Evolutionary conservation across 2,329 filamentous ascomycete species (phyloP).

Genomic region (Cercospora sesami): DNA sequence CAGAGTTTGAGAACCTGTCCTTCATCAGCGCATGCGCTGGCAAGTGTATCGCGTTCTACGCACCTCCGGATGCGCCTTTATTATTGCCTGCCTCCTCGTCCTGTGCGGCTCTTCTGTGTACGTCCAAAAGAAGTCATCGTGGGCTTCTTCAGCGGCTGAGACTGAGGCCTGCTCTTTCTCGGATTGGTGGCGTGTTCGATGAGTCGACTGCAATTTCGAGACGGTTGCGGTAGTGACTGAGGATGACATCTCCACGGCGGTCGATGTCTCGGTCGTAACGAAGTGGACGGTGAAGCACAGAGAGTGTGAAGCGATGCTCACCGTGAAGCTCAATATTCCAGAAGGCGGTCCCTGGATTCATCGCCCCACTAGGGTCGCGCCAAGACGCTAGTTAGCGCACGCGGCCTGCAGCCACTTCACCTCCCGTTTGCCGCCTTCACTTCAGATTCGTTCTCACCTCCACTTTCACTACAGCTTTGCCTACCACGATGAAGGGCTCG

Average conservation of each 20-base stretch:
- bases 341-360: background rate
- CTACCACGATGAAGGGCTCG: background rate
- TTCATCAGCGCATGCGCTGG: constrained; percentile 50
- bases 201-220: constrained; percentile 9
- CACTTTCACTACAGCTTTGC: background rate
- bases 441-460: background rate
- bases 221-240: constrained; percentile 34
- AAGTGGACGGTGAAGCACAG: background rate
- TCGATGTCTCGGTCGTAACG: background rate
- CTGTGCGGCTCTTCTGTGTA: constrained; percentile 98
- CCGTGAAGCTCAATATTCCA: background rate
- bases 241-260: constrained; percentile 6
- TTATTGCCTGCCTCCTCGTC: constrained; percentile 86
- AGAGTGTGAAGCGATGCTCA: background rate
- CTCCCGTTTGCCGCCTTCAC: background rate
- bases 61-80: constrained; percentile 90
- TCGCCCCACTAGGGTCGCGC: background rate
- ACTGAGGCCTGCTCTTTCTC: constrained; percentile 26
- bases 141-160: constrained; percentile 15
- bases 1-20: constrained; percentile 89
- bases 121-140: constrained; percentile 88
- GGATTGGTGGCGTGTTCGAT: background rate
- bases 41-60: background rate
- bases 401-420: background rate
- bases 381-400: background rate